Evolutionary conservation across 1,139 yeast genomes (phyloP).

Genomic region (Candida sp.): DNA sequence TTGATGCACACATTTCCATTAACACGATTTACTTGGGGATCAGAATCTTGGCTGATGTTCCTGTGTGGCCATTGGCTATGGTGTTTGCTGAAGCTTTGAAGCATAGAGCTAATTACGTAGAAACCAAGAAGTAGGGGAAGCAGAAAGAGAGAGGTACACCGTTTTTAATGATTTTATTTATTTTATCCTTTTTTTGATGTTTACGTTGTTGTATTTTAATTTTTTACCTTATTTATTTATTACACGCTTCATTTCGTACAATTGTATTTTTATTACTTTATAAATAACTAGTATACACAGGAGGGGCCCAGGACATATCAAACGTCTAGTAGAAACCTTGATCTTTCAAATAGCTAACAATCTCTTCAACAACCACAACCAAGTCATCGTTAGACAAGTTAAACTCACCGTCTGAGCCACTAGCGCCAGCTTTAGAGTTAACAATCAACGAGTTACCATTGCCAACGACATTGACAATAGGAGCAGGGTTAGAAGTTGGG

Average conservation of each 20-base stretch:
- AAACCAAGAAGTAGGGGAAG: background rate
- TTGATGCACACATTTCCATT: constrained; percentile 53
- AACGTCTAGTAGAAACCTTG: constrained; percentile 64
- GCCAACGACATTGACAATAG: constrained; percentile 53
- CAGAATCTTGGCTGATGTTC: constrained; percentile 77
- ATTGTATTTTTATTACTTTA: background rate
- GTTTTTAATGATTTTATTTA: background rate
- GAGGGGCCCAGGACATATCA: background rate
- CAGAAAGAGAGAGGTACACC: background rate
- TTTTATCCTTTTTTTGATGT: background rate
- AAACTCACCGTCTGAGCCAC: constrained; percentile 14
- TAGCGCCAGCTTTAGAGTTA: constrained; percentile 18
- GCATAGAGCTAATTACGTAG: constrained; percentile 55
- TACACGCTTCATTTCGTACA: background rate
- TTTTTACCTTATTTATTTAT: background rate
- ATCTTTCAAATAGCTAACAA: constrained; percentile 71
- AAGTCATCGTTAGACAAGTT: constrained; percentile 21
- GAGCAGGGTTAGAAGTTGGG: constrained; percentile 37
- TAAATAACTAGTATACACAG: background rate
- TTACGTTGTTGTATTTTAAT: too few species aligned
- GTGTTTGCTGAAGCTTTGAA: constrained; percentile 78
- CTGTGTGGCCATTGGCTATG: constrained; percentile 82
- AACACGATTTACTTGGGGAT: constrained; percentile 70
- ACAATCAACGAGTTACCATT: constrained; percentile 35
- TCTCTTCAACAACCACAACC: constrained; percentile 65